Evolutionary conservation across 345 rosid genomes (phyloP).

Genomic region (Gossypium sturtianum): DNA sequence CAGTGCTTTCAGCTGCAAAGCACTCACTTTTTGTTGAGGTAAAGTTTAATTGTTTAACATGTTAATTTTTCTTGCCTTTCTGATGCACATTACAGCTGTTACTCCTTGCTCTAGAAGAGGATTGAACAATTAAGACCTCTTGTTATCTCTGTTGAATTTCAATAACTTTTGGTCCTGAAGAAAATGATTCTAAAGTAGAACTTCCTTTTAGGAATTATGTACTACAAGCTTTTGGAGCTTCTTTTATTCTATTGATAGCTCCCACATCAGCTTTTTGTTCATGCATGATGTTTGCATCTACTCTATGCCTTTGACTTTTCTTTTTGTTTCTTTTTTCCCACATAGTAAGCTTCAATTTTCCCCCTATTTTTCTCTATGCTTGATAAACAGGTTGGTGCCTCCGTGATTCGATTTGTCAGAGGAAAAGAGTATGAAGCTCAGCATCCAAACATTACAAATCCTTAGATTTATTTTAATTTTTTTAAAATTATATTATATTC

Average conservation of each 20-base stretch:
- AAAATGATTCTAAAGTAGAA: not conserved
- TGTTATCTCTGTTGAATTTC: not conserved
- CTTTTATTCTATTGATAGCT: not conserved
- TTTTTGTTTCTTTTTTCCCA: not conserved
- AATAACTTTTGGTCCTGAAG: not conserved
- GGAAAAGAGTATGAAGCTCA: constrained; percentile 64
- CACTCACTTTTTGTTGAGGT: constrained; percentile 65
- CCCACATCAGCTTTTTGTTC: not conserved
- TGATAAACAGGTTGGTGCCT: constrained; percentile 65
- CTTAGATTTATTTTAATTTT: constrained; percentile 12
- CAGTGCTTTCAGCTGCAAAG: constrained; percentile 28
- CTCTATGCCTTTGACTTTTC: not conserved
- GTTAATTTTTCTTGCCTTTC: not conserved
- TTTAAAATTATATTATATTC: constrained; percentile 18
- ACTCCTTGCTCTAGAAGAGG: not conserved
- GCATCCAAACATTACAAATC: constrained; percentile 12
- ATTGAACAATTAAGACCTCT: not conserved
- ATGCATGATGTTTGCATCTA: not conserved
- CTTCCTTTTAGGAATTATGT: not conserved
- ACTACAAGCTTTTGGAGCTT: not conserved
- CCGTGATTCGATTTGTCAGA: constrained; percentile 61
- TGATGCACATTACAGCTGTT: not conserved
- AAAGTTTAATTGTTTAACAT: constrained; percentile 7
- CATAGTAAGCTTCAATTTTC: not conserved
- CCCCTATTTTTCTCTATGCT: constrained; percentile 6